Percentiles rank a stretch among this genome's conserved stretches.
Evolutionary conservation across 2,329 filamentous ascomycete genomes (phyloP).

Genomic region (Colletotrichum shisoi): DNA sequence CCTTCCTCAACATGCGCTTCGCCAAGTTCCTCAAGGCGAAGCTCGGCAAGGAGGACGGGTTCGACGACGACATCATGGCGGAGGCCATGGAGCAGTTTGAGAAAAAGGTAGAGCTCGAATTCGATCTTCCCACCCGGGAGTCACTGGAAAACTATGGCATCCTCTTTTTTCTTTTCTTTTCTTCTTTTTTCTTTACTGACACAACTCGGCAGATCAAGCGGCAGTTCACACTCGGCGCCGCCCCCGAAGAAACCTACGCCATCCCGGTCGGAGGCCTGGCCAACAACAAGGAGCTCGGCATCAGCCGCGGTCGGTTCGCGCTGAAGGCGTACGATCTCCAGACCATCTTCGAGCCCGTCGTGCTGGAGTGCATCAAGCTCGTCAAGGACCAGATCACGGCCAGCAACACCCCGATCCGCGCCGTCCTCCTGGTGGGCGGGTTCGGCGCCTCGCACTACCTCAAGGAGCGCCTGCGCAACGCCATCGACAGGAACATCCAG

Average conservation of each 20-base stretch:
- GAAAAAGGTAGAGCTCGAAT: slow-evolving; percentile 44
- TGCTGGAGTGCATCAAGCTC: slow-evolving; percentile 54
- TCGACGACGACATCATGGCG: slow-evolving; percentile 53
- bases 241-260: slow-evolving; percentile 51
- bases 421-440: slow-evolving; percentile 59
- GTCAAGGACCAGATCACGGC: slow-evolving; percentile 56
- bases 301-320: slow-evolving; percentile 49
- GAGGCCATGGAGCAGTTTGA: slow-evolving; percentile 56
- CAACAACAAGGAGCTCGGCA: slow-evolving; percentile 50
- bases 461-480: slow-evolving; percentile 51
- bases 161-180: no score
- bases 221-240: slow-evolving; percentile 44
- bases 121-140: slow-evolving; percentile 13
- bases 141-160: no score
- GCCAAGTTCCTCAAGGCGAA: slow-evolving; percentile 54
- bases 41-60: slow-evolving; percentile 55
- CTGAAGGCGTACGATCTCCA: slow-evolving; percentile 52
- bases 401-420: slow-evolving; percentile 54
- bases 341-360: slow-evolving; percentile 55
- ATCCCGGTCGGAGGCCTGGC: slow-evolving; percentile 50
- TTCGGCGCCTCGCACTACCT: slow-evolving; percentile 58
- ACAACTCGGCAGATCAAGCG: slow-evolving; percentile 45
- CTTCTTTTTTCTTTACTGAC: slow-evolving; percentile 45
- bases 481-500: slow-evolving; percentile 49
- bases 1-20: slow-evolving; percentile 60